Evolutionary conservation across 192 early-diverging fungal species (phyloP).

Genomic region (Phycomyces nitens): DNA sequence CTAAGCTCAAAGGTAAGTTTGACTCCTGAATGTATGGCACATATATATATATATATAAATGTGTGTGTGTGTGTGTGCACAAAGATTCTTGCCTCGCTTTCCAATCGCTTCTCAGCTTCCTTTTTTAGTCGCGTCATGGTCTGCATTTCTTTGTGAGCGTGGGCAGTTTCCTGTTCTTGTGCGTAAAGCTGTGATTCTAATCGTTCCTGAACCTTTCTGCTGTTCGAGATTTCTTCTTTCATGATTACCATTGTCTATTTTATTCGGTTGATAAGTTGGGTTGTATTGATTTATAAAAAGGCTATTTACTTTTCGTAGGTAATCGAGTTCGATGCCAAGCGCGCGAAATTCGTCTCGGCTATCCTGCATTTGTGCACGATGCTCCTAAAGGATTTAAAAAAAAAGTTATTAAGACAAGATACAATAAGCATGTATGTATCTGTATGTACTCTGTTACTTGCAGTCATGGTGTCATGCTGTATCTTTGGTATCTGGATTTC

Average conservation of each 20-base stretch:
- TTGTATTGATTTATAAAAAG: neutral
- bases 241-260: neutral
- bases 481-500: neutral
- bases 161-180: slow-evolving; percentile 34
- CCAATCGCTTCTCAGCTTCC: slow-evolving; percentile 40
- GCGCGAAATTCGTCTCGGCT: neutral
- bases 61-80: neutral
- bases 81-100: slow-evolving; percentile 14
- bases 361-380: neutral
- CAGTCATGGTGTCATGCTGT: neutral
- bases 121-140: slow-evolving; percentile 30
- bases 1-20: slow-evolving; percentile 11
- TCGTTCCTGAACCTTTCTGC: slow-evolving; percentile 18
- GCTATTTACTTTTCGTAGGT: slow-evolving; percentile 21
- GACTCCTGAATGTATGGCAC: neutral
- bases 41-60: no score
- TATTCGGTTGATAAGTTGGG: no score
- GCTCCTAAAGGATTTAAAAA: neutral
- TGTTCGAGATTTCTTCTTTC: neutral
- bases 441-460: neutral
- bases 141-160: slow-evolving; percentile 35
- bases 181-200: slow-evolving; percentile 44
- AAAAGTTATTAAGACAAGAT: no score
- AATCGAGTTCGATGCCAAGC: neutral
- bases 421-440: no score